A percentile compares a stretch with the other conserved stretches of the same genome.
Evolutionary conservation across 2,329 filamentous ascomycete genomes (phyloP).

Genomic region (Colletotrichum cuscutae): DNA sequence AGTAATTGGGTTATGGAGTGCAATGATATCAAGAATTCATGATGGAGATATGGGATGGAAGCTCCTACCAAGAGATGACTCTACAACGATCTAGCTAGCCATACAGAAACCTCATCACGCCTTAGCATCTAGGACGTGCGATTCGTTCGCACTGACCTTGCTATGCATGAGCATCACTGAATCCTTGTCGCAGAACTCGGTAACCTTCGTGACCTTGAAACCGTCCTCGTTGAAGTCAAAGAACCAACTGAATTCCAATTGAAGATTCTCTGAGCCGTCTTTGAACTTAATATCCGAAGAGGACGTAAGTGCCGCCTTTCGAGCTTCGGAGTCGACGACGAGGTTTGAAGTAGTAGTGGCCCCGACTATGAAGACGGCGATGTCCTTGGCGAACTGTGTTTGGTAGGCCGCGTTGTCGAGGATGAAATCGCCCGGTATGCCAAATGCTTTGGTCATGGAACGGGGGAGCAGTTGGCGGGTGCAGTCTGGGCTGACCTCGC

Average conservation of each 20-base stretch:
- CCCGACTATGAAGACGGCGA: not conserved
- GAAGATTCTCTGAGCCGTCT: not conserved
- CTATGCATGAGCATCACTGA: conserved; percentile 39
- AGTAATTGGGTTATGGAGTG: not conserved
- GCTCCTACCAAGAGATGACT: not conserved
- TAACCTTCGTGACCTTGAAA: conserved; percentile 17
- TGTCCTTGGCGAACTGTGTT: not conserved
- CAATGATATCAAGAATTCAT: not conserved
- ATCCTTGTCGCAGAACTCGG: conserved; percentile 46
- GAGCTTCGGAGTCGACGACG: conserved; percentile 26
- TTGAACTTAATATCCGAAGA: not conserved
- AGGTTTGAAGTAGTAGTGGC: conserved; percentile 12
- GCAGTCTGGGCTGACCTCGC: conserved; percentile 21
- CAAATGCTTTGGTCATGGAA: not conserved
- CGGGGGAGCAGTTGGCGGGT: conserved; percentile 14
- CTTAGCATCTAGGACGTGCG: not conserved
- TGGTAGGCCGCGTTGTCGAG: not conserved
- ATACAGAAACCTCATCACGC: not conserved
- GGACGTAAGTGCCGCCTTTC: conserved; percentile 11
- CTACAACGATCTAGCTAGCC: not conserved
- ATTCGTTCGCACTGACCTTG: not conserved
- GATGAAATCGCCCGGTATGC: not conserved
- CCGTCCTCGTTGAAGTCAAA: conserved; percentile 24
- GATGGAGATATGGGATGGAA: not conserved
- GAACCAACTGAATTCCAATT: not conserved